Conservation (phyloP, 306 rosid genomes). For the Citrullus mucosospermus region DNA sequence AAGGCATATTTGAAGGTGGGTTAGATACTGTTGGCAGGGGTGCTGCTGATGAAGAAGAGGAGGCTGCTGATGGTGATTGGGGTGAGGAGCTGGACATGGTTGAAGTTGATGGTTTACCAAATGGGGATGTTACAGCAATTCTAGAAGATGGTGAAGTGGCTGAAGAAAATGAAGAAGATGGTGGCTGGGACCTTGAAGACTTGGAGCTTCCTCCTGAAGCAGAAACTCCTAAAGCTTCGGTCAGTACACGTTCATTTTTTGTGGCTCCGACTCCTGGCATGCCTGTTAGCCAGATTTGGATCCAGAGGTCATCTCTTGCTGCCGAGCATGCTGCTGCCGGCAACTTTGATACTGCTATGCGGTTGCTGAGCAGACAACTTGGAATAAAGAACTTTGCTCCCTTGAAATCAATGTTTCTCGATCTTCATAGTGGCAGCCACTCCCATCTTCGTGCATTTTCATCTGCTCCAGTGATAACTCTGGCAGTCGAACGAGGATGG, state of each 20-base stretch:
- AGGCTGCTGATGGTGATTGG: conserved; percentile 66
- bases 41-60: conserved; percentile 54
- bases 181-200: conserved; percentile 92
- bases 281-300: conserved; percentile 89
- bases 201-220: conserved; percentile 77
- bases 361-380: conserved; percentile 76
- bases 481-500: conserved; percentile 92
- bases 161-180: conserved; percentile 69
- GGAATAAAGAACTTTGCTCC: conserved; percentile 75
- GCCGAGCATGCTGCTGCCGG: conserved; percentile 98
- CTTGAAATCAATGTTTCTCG: conserved; percentile 62
- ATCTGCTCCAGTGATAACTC: conserved; percentile 57
- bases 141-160: conserved; percentile 48
- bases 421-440: conserved; percentile 68
- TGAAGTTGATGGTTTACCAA: conserved; percentile 50
- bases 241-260: conserved; percentile 41
- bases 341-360: conserved; percentile 86
- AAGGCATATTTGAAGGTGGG: conserved; percentile 78
- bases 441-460: conserved; percentile 65
- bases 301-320: conserved; percentile 79
- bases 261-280: conserved; percentile 85
- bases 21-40: conserved; percentile 35
- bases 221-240: conserved; percentile 60
- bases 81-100: conserved; percentile 65
- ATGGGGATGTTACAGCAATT: conserved; percentile 50